These are phyloP conservation scores for Fusarium fujikuroi DNA, from an alignment of 2,329 filamentous ascomycete species.

Conservation along the genomic window DNA sequence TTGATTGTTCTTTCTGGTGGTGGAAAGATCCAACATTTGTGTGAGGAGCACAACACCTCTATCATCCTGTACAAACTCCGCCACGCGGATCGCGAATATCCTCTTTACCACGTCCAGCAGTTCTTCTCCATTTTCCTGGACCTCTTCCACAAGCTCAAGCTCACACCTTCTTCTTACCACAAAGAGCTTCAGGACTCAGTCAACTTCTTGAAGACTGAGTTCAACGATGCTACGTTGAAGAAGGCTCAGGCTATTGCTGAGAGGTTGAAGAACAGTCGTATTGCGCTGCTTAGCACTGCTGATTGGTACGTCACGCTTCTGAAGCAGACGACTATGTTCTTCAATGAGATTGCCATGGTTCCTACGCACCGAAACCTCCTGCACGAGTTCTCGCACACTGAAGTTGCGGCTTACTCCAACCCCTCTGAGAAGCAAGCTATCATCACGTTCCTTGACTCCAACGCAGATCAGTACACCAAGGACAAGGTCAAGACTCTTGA, in stretches of 20 bases:
- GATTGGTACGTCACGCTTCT: not conserved
- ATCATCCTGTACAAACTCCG: not conserved
- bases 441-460: not conserved
- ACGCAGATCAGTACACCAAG: not conserved
- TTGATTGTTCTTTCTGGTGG: not conserved
- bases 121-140: not conserved
- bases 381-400: not conserved
- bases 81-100: not conserved
- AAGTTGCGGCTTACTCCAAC: not conserved
- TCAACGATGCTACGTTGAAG: not conserved
- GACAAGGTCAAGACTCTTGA: not conserved
- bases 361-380: not conserved
- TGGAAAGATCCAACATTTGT: not conserved
- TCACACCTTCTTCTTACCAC: not conserved
- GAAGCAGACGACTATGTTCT: not conserved
- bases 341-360: not conserved
- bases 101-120: not conserved
- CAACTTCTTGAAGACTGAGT: not conserved
- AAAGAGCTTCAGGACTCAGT: not conserved
- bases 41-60: not conserved
- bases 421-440: not conserved
- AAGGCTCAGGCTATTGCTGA: not conserved
- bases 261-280: not conserved
- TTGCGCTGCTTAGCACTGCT: not conserved
- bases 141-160: not conserved